These are phyloP conservation scores for Rutstroemia sydowiana DNA, from an alignment of 2,329 filamentous ascomycete genomes.

Conservation along the genomic window DNA sequence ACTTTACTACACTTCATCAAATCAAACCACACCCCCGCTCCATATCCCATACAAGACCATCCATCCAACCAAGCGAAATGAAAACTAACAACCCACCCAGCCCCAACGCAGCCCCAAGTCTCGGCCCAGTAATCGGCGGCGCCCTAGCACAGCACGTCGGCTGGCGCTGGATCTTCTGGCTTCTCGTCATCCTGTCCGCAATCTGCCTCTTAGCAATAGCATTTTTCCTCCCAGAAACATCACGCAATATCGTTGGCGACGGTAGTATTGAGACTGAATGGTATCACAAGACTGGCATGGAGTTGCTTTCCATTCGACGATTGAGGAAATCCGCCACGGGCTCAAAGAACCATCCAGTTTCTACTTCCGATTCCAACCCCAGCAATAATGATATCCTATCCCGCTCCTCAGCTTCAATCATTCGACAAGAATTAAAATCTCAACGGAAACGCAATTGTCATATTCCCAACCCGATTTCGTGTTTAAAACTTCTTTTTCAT, in stretches of 20 bases:
- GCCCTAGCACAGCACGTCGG: not conserved
- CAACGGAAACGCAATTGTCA: no score
- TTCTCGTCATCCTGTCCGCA: not conserved
- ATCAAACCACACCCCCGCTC: no score
- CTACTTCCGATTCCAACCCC: not conserved
- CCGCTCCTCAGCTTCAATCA: not conserved
- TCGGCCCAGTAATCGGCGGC: not conserved
- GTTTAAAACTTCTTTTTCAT: not conserved
- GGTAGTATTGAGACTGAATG: no score
- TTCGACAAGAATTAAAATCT: not conserved
- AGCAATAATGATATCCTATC: not conserved
- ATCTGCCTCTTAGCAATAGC: not conserved
- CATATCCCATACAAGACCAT: slow-evolving; percentile 58
- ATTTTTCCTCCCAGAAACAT: not conserved
- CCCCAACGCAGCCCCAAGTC: no score
- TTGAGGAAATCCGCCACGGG: no score
- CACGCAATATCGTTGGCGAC: not conserved
- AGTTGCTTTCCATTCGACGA: no score
- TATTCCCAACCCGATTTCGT: not conserved
- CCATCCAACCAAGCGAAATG: slow-evolving; percentile 34
- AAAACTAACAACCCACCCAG: no score
- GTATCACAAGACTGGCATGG: no score
- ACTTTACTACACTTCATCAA: no score
- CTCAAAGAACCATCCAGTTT: not conserved
- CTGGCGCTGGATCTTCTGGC: not conserved